Evolutionary conservation across 2,329 filamentous ascomycete species (phyloP).

Genomic region (Phialophora chinensis): DNA sequence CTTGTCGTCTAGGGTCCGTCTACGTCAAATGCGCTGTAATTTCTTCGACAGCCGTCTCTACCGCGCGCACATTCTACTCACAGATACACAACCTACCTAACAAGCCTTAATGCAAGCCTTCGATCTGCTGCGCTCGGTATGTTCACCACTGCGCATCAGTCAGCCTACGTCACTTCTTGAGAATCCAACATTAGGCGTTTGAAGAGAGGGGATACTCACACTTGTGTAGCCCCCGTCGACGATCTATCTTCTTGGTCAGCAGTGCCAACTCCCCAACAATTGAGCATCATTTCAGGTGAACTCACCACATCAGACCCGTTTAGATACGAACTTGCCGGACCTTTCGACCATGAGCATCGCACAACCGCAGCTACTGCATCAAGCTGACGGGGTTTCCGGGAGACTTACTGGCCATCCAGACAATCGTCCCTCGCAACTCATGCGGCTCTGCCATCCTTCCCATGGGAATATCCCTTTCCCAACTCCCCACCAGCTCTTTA

Average conservation of each 20-base stretch:
- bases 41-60: not conserved
- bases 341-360: not conserved
- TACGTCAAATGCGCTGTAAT: not conserved
- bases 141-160: not conserved
- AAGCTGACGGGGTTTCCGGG: not conserved
- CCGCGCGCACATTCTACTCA: not conserved
- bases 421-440: conserved; percentile 47
- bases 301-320: conserved; percentile 34
- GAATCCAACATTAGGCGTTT: not conserved
- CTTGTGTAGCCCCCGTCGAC: conserved; percentile 35
- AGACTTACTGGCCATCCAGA: conserved; percentile 41
- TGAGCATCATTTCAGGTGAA: not conserved
- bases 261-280: not conserved
- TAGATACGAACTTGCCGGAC: conserved; percentile 20
- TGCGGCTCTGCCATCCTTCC: conserved; percentile 47
- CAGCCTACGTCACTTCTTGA: not conserved
- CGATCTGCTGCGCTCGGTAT: not conserved
- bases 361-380: not conserved
- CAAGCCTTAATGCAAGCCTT: not conserved
- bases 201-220: not conserved
- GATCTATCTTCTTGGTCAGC: conserved; percentile 25
- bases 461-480: conserved; percentile 46
- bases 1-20: not conserved
- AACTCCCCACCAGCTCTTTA: conserved; percentile 46
- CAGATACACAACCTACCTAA: not conserved